phyloP scores from a whole-genome alignment of 495 filamentous ascomycete genomes.

The Xylaria nigripes region DNA sequence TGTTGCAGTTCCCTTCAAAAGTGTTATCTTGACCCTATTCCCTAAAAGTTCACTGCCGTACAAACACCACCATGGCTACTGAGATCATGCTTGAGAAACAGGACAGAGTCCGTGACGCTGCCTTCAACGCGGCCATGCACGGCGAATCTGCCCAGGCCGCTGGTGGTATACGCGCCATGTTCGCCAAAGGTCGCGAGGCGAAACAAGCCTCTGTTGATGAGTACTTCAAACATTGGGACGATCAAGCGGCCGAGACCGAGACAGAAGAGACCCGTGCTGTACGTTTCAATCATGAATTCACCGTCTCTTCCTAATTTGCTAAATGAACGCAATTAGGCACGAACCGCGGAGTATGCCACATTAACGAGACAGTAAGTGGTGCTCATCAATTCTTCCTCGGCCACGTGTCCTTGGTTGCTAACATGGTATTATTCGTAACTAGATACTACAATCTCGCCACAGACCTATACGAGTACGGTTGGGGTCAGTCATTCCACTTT shows the following conservation, averaged over 20 bases:
- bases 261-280: conserved; percentile 75
- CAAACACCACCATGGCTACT: conserved; percentile 60
- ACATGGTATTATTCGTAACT: not conserved
- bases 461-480: conserved; percentile 95
- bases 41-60: not conserved
- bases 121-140: conserved; percentile 87
- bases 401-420: not conserved
- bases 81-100: conserved; percentile 65
- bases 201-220: conserved; percentile 89
- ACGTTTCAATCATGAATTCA: conserved; percentile 16
- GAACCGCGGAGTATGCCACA: conserved; percentile 86
- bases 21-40: not conserved
- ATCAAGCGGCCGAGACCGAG: conserved; percentile 75
- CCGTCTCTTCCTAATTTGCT: conserved; percentile 10
- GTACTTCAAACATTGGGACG: conserved; percentile 99
- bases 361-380: conserved; percentile 79
- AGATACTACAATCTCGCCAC: conserved; percentile 98
- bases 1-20: too few species aligned
- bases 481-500: conserved; percentile 95
- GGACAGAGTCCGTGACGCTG: conserved; percentile 82
- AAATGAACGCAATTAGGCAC: conserved; percentile 44
- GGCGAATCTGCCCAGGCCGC: conserved; percentile 66
- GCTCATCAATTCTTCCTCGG: not conserved
- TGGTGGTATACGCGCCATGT: conserved; percentile 74
- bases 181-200: conserved; percentile 71